Percentiles rank a stretch among this genome's conserved stretches.
phyloP scores from a whole-genome alignment of 257 asterid genomes.

The Eucommia ulmoides region DNA sequence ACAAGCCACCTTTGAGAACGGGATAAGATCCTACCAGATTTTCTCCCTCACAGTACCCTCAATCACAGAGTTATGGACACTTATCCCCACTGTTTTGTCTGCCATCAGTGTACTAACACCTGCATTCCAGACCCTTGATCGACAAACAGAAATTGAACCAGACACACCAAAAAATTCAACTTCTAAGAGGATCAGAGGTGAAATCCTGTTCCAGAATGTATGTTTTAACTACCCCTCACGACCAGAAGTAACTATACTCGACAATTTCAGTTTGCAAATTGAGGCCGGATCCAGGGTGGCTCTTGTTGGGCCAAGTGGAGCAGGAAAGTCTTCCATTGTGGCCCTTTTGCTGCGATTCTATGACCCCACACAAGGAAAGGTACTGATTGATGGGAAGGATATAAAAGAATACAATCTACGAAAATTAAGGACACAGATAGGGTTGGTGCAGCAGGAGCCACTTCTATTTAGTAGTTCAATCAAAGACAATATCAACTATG shows the following conservation, averaged over 20 bases:
- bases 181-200: constrained; percentile 34
- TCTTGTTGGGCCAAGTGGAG: constrained; percentile 73
- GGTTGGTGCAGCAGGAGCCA: constrained; percentile 77
- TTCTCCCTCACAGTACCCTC: constrained; percentile 79
- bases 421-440: constrained; percentile 40
- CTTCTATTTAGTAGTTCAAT: constrained; percentile 64
- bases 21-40: constrained; percentile 63
- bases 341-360: constrained; percentile 66
- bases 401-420: constrained; percentile 37
- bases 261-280: constrained; percentile 45
- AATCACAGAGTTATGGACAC: constrained; percentile 72
- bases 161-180: constrained; percentile 33
- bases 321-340: constrained; percentile 56
- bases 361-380: constrained; percentile 38
- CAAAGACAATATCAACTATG: constrained; percentile 54
- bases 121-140: constrained; percentile 53
- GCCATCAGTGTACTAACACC: constrained; percentile 63
- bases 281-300: constrained; percentile 55
- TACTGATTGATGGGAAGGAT: constrained; percentile 41
- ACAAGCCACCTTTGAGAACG: constrained; percentile 53
- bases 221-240: constrained; percentile 51
- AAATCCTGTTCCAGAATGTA: constrained; percentile 38
- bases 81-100: constrained; percentile 63
- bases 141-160: constrained; percentile 49
- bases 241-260: constrained; percentile 38